Percentiles rank a stretch among this genome's conserved stretches.
Evolutionary conservation across 1,284 basidiomycete genomes (phyloP).

Genomic region (Ustilago curta): DNA sequence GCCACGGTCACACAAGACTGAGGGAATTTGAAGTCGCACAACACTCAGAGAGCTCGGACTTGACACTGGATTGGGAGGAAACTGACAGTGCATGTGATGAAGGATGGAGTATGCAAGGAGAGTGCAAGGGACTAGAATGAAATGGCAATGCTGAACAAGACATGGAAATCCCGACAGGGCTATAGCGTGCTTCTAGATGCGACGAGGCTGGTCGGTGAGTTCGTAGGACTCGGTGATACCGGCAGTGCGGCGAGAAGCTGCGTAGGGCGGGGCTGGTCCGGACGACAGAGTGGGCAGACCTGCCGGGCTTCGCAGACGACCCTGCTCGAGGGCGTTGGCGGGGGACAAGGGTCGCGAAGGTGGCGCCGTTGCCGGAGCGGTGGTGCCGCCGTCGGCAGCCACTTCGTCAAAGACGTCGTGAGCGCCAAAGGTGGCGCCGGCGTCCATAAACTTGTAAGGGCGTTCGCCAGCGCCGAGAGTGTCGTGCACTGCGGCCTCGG

Average conservation of each 20-base stretch:
- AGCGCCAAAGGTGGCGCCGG: slow-evolving; percentile 32
- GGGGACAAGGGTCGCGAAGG: slow-evolving; percentile 45
- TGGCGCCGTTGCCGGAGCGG: slow-evolving; percentile 39
- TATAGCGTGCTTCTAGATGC: slow-evolving; percentile 6
- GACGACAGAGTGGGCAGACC: slow-evolving; percentile 36
- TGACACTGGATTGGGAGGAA: no score
- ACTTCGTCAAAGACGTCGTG: slow-evolving; percentile 50
- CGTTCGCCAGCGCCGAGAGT: slow-evolving; percentile 41
- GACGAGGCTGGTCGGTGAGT: slow-evolving; percentile 35
- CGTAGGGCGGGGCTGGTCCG: slow-evolving; percentile 35
- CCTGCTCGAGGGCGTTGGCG: slow-evolving; percentile 49
- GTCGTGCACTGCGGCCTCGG: slow-evolving; percentile 35
- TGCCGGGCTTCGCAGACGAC: slow-evolving; percentile 25
- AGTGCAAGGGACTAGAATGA: background rate
- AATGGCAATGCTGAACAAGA: no score
- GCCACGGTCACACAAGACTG: no score
- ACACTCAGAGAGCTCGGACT: no score
- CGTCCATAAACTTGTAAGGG: slow-evolving; percentile 46
- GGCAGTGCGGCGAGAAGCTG: slow-evolving; percentile 17
- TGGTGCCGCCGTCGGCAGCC: slow-evolving; percentile 13
- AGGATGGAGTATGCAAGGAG: background rate
- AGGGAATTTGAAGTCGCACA: no score
- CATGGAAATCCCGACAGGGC: no score
- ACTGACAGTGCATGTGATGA: no score
- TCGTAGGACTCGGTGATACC: slow-evolving; percentile 41